A percentile compares a stretch with the other conserved stretches of the same genome.
Evolutionary conservation across 495 filamentous ascomycete genomes (phyloP).

Genomic region (Hyaloscypha variabilis): DNA sequence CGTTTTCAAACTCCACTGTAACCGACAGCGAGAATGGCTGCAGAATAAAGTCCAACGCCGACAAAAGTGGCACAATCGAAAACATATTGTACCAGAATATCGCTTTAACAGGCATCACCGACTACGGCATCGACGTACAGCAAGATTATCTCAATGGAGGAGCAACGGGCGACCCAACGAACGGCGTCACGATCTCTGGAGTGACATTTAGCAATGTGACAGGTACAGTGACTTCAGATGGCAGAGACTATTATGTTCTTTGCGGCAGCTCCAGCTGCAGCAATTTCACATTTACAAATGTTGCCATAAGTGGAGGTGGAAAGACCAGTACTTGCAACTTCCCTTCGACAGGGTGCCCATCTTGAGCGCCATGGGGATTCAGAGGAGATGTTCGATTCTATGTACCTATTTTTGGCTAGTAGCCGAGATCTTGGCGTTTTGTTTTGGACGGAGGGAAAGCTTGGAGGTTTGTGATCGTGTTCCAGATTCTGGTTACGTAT

Average conservation of each 20-base stretch:
- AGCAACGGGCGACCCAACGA: slow-evolving; percentile 44
- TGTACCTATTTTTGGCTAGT: too few relatives aligned
- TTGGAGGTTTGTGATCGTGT: too few relatives aligned
- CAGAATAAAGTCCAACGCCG: slow-evolving; percentile 65
- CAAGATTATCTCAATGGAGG: slow-evolving; percentile 52
- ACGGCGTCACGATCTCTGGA: slow-evolving; percentile 44
- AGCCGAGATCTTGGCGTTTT: too few relatives aligned
- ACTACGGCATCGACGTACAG: slow-evolving; percentile 60
- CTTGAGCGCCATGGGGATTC: too few relatives aligned
- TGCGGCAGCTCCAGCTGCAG: slow-evolving; percentile 48
- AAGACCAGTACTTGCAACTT: slow-evolving; percentile 44
- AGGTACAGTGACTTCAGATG: slow-evolving; percentile 38
- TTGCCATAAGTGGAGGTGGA: slow-evolving; percentile 45
- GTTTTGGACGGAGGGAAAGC: too few relatives aligned
- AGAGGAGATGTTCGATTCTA: too few relatives aligned
- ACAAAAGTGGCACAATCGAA: slow-evolving; percentile 55
- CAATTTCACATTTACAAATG: slow-evolving; percentile 42
- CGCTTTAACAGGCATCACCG: slow-evolving; percentile 55
- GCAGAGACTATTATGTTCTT: slow-evolving; percentile 49
- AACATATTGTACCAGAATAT: slow-evolving; percentile 62
- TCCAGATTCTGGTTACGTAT: too few relatives aligned
- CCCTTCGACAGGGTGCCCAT: slow-evolving; percentile 28
- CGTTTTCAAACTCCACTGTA: slow-evolving; percentile 53
- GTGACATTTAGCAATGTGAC: slow-evolving; percentile 44
- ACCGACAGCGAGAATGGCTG: slow-evolving; percentile 55